Percentiles rank a stretch among this genome's conserved stretches.
Evolutionary conservation across 2,329 filamentous ascomycete species (phyloP).

Genomic region (Hypoxylon sp.): DNA sequence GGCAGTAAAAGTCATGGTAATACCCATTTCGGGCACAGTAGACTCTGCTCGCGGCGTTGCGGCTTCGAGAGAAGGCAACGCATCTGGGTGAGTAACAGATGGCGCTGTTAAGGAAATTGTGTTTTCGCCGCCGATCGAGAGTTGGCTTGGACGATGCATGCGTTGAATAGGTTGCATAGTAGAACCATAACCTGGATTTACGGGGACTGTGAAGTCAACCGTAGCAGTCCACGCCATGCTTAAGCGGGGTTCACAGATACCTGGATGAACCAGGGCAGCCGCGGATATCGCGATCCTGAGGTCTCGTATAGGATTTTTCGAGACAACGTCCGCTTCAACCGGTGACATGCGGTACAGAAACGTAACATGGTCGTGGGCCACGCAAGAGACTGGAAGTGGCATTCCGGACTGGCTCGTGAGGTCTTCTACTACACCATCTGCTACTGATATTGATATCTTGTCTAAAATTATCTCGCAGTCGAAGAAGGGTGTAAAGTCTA

Average conservation of each 20-base stretch:
- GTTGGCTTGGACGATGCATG: conserved; percentile 72
- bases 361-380: conserved; percentile 80
- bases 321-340: conserved; percentile 59
- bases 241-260: conserved; percentile 71
- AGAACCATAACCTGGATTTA: conserved; percentile 72
- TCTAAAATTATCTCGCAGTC: conserved; percentile 75
- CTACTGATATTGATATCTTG: conserved; percentile 68
- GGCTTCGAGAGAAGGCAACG: conserved; percentile 70
- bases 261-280: conserved; percentile 68
- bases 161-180: conserved; percentile 71
- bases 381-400: conserved; percentile 70
- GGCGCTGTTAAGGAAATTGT: conserved; percentile 69
- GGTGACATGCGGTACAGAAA: conserved; percentile 78
- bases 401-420: conserved; percentile 66
- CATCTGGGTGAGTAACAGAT: conserved; percentile 69
- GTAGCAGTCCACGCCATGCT: conserved; percentile 76
- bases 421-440: conserved; percentile 70
- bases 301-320: conserved; percentile 63
- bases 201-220: conserved; percentile 76
- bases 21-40: conserved; percentile 71
- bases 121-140: conserved; percentile 70
- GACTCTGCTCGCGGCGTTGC: conserved; percentile 62
- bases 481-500: conserved; percentile 79
- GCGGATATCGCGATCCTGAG: conserved; percentile 73
- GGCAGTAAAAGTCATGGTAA: conserved; percentile 80